These are phyloP conservation scores for Wallemia hederae DNA, from an alignment of 1,284 basidiomycete genomes.

Conservation along the genomic window DNA sequence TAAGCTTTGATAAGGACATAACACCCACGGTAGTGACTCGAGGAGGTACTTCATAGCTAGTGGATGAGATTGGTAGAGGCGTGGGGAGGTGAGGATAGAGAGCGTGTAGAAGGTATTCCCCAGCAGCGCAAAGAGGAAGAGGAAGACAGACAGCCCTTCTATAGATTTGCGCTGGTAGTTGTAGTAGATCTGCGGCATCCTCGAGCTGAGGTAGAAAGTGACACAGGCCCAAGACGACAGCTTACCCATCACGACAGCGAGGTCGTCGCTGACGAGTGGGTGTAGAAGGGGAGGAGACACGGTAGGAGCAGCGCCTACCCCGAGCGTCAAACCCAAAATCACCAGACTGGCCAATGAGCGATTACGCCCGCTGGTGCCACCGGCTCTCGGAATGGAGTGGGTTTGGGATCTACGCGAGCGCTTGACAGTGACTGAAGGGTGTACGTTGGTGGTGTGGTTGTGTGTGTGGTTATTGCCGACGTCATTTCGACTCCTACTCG, in stretches of 20 bases:
- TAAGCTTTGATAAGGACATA: conserved; percentile 4
- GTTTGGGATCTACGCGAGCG: not conserved
- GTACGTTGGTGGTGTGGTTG: not conserved
- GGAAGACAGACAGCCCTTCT: conserved; percentile 71
- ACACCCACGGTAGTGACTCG: conserved; percentile 6
- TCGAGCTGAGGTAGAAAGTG: conserved; percentile 60
- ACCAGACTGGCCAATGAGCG: not conserved
- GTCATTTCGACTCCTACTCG: too few relatives aligned
- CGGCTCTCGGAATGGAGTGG: not conserved
- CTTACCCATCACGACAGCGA: conserved; percentile 34
- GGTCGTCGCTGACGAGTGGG: not conserved
- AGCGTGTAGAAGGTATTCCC: conserved; percentile 71
- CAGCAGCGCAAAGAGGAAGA: conserved; percentile 70
- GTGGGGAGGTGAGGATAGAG: conserved; percentile 28
- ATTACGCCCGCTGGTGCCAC: not conserved
- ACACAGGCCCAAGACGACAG: conserved; percentile 78
- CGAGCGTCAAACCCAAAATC: not conserved
- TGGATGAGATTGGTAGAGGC: conserved; percentile 4
- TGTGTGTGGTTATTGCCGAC: too few relatives aligned
- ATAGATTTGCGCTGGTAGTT: conserved; percentile 74
- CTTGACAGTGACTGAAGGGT: not conserved
- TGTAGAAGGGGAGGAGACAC: not conserved
- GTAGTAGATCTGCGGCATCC: conserved; percentile 87
- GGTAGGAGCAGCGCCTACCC: not conserved
- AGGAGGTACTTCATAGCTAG: conserved; percentile 6